phyloP scores from a whole-genome alignment of 2,329 filamentous ascomycete genomes.

The Alternaria viburni region DNA sequence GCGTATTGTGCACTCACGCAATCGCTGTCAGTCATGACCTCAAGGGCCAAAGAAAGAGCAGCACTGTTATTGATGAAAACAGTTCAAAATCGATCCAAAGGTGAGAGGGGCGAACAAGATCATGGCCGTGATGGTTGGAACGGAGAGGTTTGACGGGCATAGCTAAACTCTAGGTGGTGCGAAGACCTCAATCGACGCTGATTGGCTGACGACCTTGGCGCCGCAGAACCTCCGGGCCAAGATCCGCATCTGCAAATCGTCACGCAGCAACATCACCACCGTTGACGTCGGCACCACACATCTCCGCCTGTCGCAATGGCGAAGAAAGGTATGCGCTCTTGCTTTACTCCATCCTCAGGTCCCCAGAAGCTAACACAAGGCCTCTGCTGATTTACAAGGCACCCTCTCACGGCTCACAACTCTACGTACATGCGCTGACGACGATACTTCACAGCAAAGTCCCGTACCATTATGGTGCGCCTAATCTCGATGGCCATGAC shows the following conservation, averaged over 20 bases:
- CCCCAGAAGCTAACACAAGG: too few species aligned
- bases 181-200: slow-evolving; percentile 15
- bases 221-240: slow-evolving; percentile 28
- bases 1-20: not conserved
- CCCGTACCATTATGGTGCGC: slow-evolving; percentile 89
- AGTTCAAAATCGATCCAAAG: too few species aligned
- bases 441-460: slow-evolving; percentile 69
- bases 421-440: slow-evolving; percentile 21
- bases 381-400: not conserved
- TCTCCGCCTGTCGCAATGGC: slow-evolving; percentile 35
- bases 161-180: not conserved
- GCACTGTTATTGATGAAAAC: too few species aligned
- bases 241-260: slow-evolving; percentile 28
- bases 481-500: slow-evolving; percentile 99
- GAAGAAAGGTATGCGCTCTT: slow-evolving; percentile 39
- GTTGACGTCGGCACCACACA: slow-evolving; percentile 18
- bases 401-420: not conserved
- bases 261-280: slow-evolving; percentile 16
- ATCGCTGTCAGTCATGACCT: not conserved
- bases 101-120: not conserved
- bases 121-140: not conserved
- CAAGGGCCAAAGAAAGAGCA: not conserved
- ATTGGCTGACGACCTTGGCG: slow-evolving; percentile 20
- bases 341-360: not conserved
- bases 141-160: not conserved